Evolutionary conservation across 306 rosid genomes (phyloP).

Genomic region (Phaseolus lunatus): DNA sequence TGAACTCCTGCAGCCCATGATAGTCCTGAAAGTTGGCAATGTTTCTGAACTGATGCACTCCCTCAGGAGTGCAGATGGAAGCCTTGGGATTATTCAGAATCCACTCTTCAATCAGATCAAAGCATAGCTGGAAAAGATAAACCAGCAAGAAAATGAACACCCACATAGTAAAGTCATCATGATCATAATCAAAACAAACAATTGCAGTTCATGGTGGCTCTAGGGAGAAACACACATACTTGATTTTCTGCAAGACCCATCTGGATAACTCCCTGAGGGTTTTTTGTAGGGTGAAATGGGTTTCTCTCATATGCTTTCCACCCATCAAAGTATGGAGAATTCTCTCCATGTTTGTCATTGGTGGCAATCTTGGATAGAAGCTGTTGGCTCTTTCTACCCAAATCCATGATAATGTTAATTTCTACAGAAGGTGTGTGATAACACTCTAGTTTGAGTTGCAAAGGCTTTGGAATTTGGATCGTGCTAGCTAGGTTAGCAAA

Average conservation of each 20-base stretch:
- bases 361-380: slow-evolving; percentile 77
- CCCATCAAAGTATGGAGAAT: slow-evolving; percentile 84
- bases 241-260: slow-evolving; percentile 98
- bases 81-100: slow-evolving; percentile 71
- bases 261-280: slow-evolving; percentile 82
- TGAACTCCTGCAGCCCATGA: slow-evolving; percentile 78
- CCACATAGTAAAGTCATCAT: not conserved
- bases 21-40: slow-evolving; percentile 88
- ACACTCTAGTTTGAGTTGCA: slow-evolving; percentile 25
- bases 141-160: not conserved
- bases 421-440: not conserved
- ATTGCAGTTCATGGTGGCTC: not conserved
- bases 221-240: slow-evolving; percentile 45
- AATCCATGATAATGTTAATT: slow-evolving; percentile 38
- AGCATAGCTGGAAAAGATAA: slow-evolving; percentile 58
- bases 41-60: slow-evolving; percentile 63
- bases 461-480: not conserved
- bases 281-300: slow-evolving; percentile 74
- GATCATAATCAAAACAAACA: not conserved
- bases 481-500: not conserved
- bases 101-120: slow-evolving; percentile 77
- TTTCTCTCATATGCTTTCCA: slow-evolving; percentile 83
- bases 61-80: slow-evolving; percentile 82
- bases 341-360: slow-evolving; percentile 79
- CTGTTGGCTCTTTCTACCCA: slow-evolving; percentile 39